Base-by-base conservation (phyloP, 192 early-diverging fungal species). In the Geranomyces variabilis region DNA sequence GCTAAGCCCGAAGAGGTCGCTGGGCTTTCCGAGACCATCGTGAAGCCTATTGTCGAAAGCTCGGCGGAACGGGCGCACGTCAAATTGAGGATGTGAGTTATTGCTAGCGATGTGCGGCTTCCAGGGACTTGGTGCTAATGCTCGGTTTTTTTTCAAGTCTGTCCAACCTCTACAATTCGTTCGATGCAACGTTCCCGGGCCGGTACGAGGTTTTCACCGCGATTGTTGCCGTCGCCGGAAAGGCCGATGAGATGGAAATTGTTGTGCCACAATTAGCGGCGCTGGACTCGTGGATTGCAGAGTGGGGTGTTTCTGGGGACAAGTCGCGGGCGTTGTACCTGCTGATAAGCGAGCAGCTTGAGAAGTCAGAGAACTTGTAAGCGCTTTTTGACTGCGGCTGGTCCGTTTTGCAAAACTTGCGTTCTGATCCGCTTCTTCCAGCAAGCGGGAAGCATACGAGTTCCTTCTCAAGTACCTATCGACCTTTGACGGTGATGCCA, bases 161-260 rank as follows among this genome's bases (percentile, higher is more conserved):
- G 7, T 82, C 84, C 73, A 95, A 93, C 83, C 83, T 96, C 61
- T 98, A 92, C 86, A 96, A 95, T 80, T 83, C 89, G 63, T 80
- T 92, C 33, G 85, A 85, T 45, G 75, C 74, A 45, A 77, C 74
- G 56, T 84, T 76, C 21, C 63, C 82, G 61, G 83, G 83, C 62
- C 89, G 88, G 34, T 88, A 81, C 72, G 69, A 85, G 24, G 89
- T 92, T 66, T 96, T 93, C 74, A 61, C 80, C 48, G 81, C 88
- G 66, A 90, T 97, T 70, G 81, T 95, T 28, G 84, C 84, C 44
- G 84, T 92, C 71, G 94, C 93, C 19, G 80, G 84, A 34, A 79
- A 90, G 57, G 80, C 80, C 43, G 88, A 88, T 67, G 90, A 91
- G 61, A 74, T 93, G 45, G 89, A 90, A 51, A 77, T 85, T 45